A percentile compares a stretch with the other conserved stretches of the same genome.
phyloP scores from a whole-genome alignment of 257 asterid genomes.

The Solanum commersonii region DNA sequence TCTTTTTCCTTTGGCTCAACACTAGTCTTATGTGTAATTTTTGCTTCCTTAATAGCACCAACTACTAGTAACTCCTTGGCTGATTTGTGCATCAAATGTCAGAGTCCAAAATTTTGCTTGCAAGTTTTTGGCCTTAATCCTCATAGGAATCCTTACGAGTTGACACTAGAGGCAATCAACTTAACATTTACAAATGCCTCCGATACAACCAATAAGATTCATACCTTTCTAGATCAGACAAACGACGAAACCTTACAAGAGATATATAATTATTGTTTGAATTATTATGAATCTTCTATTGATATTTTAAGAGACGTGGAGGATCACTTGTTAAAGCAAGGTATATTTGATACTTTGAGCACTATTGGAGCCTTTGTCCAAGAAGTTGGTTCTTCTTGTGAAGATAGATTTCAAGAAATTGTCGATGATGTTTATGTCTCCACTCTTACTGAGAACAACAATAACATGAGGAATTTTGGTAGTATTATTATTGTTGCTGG shows the following conservation, averaged over 20 bases:
- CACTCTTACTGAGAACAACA: neutral
- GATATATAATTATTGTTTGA: neutral
- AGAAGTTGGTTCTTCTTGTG: neutral
- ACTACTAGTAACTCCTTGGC: neutral
- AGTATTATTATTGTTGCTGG: neutral
- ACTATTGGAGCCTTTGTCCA: neutral
- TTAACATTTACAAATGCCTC: neutral
- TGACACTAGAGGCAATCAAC: neutral
- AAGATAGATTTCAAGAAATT: neutral
- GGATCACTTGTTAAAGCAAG: neutral
- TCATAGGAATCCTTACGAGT: neutral
- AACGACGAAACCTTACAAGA: neutral
- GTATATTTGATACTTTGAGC: neutral
- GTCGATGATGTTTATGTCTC: neutral
- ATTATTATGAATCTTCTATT: neutral
- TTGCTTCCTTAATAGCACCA: neutral
- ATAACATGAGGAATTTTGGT: neutral
- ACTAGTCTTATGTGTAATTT: neutral
- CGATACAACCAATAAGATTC: neutral
- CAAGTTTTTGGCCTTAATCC: neutral
- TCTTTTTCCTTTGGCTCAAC: neutral
- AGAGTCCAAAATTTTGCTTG: neutral
- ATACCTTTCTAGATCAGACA: neutral
- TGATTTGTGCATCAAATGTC: neutral
- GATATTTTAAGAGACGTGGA: neutral